phyloP scores from a whole-genome alignment of 768 basidiomycete species.

The Mycena epipterygia region DNA sequence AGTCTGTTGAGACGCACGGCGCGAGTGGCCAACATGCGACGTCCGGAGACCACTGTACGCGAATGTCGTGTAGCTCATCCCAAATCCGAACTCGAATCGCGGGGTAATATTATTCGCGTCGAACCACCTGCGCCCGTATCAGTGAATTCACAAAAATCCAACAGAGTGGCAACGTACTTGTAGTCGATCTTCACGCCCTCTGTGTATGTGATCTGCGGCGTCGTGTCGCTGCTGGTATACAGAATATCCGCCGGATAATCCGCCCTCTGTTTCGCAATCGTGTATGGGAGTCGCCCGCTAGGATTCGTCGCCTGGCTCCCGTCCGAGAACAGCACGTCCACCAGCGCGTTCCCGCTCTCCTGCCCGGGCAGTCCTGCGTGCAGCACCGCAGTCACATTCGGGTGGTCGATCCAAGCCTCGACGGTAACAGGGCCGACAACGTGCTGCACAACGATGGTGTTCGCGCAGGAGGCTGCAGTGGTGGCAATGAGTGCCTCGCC shows the following conservation, averaged over 20 bases:
- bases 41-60: slow-evolving; percentile 48
- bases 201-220: slow-evolving; percentile 28
- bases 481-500: slow-evolving; percentile 57
- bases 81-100: slow-evolving; percentile 50
- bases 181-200: slow-evolving; percentile 46
- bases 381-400: slow-evolving; percentile 62
- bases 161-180: slow-evolving; percentile 34
- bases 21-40: neutral
- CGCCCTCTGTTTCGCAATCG: slow-evolving; percentile 64
- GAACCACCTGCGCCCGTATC: slow-evolving; percentile 40
- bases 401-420: slow-evolving; percentile 74
- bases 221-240: neutral
- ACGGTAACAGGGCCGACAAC: slow-evolving; percentile 69
- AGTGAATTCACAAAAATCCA: no score
- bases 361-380: slow-evolving; percentile 66
- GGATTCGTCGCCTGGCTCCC: slow-evolving; percentile 60
- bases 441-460: slow-evolving; percentile 75
- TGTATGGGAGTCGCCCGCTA: slow-evolving; percentile 61
- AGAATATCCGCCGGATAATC: slow-evolving; percentile 60
- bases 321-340: slow-evolving; percentile 70
- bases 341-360: slow-evolving; percentile 70
- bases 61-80: slow-evolving; percentile 59
- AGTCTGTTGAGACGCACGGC: neutral
- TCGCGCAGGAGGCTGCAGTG: slow-evolving; percentile 64
- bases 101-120: slow-evolving; percentile 45